A percentile compares a stretch with the other conserved stretches of the same genome.
These are phyloP conservation scores for Hirschioporus abietinus DNA, from an alignment of 768 basidiomycete species.

Conservation along the genomic window DNA sequence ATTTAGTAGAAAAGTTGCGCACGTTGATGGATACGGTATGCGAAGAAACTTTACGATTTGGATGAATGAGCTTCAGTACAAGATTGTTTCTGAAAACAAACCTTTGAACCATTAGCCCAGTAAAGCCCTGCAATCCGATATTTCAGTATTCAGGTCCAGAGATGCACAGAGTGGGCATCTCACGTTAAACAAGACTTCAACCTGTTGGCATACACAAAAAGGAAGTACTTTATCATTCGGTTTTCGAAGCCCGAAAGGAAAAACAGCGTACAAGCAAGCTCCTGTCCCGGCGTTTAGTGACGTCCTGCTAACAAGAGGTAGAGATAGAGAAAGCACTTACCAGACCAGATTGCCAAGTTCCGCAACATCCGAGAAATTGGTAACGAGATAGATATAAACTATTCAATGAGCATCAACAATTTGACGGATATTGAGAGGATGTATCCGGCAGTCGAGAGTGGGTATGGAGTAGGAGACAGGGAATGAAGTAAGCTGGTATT, in stretches of 20 bases:
- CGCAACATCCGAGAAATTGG: constrained; percentile 29
- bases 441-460: neutral
- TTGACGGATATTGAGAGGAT: neutral
- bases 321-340: constrained; percentile 24
- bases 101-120: constrained; percentile 49
- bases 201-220: constrained; percentile 21
- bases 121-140: constrained; percentile 34
- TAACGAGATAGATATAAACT: constrained; percentile 47
- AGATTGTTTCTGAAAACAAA: constrained; percentile 17
- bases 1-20: constrained; percentile 15
- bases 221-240: neutral
- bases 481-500: neutral
- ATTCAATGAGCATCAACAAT: neutral
- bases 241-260: neutral
- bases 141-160: constrained; percentile 3
- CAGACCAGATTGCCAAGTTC: constrained; percentile 33
- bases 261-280: constrained; percentile 35
- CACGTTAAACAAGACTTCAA: constrained; percentile 48
- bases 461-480: neutral
- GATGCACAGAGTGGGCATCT: constrained; percentile 15
- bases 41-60: constrained; percentile 34
- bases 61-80: neutral
- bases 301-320: constrained; percentile 9
- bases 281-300: constrained; percentile 25
- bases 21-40: constrained; percentile 45